Conservation (phyloP, 2,329 filamentous ascomycete species). For the Chalaropsis ovoidea region DNA sequence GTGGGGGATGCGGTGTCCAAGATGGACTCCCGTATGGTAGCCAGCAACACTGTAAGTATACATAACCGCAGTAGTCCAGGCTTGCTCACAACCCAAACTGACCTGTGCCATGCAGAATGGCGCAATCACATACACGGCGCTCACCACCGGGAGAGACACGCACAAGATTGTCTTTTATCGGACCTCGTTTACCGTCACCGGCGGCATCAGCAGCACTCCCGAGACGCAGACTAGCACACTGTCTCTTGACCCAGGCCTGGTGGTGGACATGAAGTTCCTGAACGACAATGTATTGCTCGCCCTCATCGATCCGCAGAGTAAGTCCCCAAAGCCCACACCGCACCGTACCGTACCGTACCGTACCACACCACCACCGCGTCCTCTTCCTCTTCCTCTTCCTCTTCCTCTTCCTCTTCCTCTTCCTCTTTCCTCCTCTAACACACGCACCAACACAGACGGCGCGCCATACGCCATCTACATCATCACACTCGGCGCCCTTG, state of each 20-base stretch:
- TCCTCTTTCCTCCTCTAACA: conserved; percentile 10
- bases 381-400: no score
- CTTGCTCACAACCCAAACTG: no score
- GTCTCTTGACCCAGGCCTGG: conserved; percentile 35
- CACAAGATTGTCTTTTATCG: conserved; percentile 48
- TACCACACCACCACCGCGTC: no score
- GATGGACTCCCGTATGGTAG: conserved; percentile 50
- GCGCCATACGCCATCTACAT: conserved; percentile 18
- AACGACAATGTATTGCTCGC: conserved; percentile 52
- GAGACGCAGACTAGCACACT: conserved; percentile 36
- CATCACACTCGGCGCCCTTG: conserved; percentile 17
- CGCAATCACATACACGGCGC: conserved; percentile 8
- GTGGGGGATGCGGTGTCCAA: conserved; percentile 39
- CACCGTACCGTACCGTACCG: no score
- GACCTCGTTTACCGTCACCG: conserved; percentile 42
- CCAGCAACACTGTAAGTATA: conserved; percentile 24
- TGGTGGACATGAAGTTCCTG: conserved; percentile 58
- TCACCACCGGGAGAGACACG: neutral
- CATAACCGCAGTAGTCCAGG: no score
- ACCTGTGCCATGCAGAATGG: conserved; percentile 31
- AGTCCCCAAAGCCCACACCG: conserved; percentile 1
- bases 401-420: no score
- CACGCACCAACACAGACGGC: neutral
- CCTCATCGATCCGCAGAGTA: conserved; percentile 41
- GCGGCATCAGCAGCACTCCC: conserved; percentile 47